phyloP scores from a whole-genome alignment of 2,329 filamentous ascomycete species.

The Cyphellophora attinorum region DNA sequence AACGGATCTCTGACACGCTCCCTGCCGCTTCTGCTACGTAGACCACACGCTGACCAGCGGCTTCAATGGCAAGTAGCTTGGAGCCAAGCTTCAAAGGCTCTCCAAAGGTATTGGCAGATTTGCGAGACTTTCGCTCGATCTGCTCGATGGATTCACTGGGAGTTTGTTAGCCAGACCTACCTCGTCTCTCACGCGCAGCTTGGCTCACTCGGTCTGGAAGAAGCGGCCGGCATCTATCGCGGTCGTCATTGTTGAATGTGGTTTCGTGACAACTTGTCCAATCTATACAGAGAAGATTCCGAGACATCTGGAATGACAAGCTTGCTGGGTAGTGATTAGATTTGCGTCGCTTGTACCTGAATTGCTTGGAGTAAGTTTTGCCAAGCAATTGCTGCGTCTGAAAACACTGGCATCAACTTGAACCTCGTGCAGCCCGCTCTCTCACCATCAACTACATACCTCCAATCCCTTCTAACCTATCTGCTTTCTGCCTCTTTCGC shows the following conservation, averaged over 20 bases:
- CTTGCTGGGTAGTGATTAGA: too few species aligned
- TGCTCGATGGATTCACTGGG: slow-evolving; percentile 33
- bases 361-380: too few species aligned
- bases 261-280: too few species aligned
- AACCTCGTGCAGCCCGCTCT: too few species aligned
- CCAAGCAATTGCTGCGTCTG: too few species aligned
- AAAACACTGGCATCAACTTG: too few species aligned
- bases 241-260: slow-evolving; percentile 45
- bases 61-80: slow-evolving; percentile 65
- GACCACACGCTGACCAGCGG: slow-evolving; percentile 34
- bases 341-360: too few species aligned
- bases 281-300: too few species aligned
- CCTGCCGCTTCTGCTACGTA: slow-evolving; percentile 86
- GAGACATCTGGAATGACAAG: too few species aligned
- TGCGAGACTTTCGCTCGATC: slow-evolving; percentile 55
- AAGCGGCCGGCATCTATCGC: slow-evolving; percentile 71
- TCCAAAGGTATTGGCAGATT: slow-evolving; percentile 74
- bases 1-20: slow-evolving; percentile 55
- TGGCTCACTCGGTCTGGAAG: slow-evolving; percentile 78
- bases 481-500: too few species aligned
- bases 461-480: too few species aligned
- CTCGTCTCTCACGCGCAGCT: slow-evolving; percentile 14
- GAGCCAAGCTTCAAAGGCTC: slow-evolving; percentile 70
- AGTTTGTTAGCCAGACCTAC: slow-evolving; percentile 27
- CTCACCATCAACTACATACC: too few species aligned